A percentile compares a stretch with the other conserved stretches of the same genome.
Conservation (phyloP, 257 asterid species). For the Buddleja alternifolia region DNA sequence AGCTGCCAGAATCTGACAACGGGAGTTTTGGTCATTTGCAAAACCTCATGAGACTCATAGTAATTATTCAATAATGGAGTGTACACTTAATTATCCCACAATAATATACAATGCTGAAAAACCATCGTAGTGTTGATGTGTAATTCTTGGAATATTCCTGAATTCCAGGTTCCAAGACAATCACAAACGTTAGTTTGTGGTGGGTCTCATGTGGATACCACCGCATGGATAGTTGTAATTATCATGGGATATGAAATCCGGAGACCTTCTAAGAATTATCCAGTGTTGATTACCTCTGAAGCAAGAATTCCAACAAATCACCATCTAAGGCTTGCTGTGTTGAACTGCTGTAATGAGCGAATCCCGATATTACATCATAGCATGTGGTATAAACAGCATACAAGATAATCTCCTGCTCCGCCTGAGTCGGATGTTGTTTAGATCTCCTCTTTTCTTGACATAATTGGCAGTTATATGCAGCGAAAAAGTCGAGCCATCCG, state of each 20-base stretch:
- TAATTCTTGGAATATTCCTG: too few relatives aligned
- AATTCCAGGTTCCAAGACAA: too few relatives aligned
- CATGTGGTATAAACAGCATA: conserved; percentile 64
- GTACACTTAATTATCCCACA: too few relatives aligned
- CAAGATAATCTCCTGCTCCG: conserved; percentile 67
- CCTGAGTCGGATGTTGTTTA: conserved; percentile 61
- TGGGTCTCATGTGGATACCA: too few relatives aligned
- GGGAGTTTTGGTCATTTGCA: too few relatives aligned
- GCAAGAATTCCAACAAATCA: conserved; percentile 65
- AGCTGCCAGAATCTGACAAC: too few relatives aligned
- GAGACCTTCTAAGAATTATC: too few relatives aligned
- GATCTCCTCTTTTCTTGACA: conserved; percentile 57
- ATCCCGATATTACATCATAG: conserved; percentile 76
- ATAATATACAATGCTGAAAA: neutral
- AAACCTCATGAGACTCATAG: too few relatives aligned
- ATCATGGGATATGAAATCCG: too few relatives aligned
- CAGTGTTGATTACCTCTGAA: conserved; percentile 54
- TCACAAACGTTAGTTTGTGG: too few relatives aligned
- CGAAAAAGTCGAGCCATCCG: conserved; percentile 82
- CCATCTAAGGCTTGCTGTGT: conserved; percentile 55
- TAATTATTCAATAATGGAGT: too few relatives aligned
- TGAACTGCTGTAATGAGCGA: conserved; percentile 76
- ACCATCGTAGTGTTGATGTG: conserved; percentile 4
- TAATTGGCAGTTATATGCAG: conserved; percentile 41
- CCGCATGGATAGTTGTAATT: too few relatives aligned